A percentile compares a stretch with the other conserved stretches of the same genome.
phyloP scores from a whole-genome alignment of 2,329 filamentous ascomycete species.

The Aspergillus tamarii region DNA sequence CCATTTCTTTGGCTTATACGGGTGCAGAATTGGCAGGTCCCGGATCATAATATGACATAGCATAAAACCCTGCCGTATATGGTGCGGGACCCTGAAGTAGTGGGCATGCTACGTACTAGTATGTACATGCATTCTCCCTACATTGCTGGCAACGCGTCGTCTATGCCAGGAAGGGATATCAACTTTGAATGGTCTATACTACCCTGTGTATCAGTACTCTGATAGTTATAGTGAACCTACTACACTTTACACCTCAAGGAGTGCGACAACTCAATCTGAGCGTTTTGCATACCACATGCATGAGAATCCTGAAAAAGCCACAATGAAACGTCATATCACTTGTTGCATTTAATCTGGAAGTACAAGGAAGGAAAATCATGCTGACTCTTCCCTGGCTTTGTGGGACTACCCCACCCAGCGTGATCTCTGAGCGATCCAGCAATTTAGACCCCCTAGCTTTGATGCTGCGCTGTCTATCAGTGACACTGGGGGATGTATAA shows the following conservation, averaged over 20 bases:
- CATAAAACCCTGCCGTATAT: not conserved
- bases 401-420: not conserved
- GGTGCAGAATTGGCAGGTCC: too few relatives aligned
- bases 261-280: not conserved
- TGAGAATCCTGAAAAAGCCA: not conserved
- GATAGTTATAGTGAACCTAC: not conserved
- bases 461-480: not conserved
- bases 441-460: not conserved
- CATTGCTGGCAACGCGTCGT: not conserved
- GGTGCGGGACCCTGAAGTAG: not conserved
- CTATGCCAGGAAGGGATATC: not conserved
- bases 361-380: not conserved
- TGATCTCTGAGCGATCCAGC: not conserved
- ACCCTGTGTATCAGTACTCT: not conserved
- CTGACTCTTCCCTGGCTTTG: not conserved
- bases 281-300: not conserved
- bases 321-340: not conserved
- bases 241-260: not conserved
- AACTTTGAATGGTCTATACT: too few relatives aligned
- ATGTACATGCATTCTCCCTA: not conserved
- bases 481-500: not conserved
- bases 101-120: too few relatives aligned
- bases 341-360: not conserved
- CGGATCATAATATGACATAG: too few relatives aligned
- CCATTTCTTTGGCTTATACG: too few relatives aligned